A percentile compares a stretch with the other conserved stretches of the same genome.
phyloP scores from a whole-genome alignment of 2,329 filamentous ascomycete genomes.

The Leptodontidium sp. region DNA sequence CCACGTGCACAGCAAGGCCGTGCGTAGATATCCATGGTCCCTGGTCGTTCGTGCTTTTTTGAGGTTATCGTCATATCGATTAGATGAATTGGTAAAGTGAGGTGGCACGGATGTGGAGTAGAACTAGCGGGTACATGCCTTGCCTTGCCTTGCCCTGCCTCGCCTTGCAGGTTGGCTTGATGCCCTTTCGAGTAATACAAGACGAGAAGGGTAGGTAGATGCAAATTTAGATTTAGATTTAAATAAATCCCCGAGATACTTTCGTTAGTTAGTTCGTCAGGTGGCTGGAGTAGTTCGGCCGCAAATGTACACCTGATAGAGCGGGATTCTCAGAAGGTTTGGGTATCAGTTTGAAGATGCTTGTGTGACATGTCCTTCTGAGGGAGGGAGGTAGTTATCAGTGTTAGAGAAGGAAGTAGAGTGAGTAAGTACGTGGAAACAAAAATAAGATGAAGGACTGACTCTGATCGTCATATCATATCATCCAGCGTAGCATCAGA shows the following conservation, averaged over 20 bases:
- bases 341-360: no score
- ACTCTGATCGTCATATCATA: neutral
- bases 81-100: conserved; percentile 1
- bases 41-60: neutral
- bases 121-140: neutral
- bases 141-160: neutral
- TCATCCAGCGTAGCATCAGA: neutral
- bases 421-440: neutral
- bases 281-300: no score
- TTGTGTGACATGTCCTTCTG: no score
- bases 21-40: neutral
- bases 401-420: no score
- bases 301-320: no score
- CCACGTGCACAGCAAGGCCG: conserved; percentile 16
- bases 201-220: neutral
- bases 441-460: conserved; percentile 5
- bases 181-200: conserved; percentile 20
- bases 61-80: conserved; percentile 17
- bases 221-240: no score
- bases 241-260: no score
- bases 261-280: no score
- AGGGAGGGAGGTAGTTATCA: no score
- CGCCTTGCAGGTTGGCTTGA: neutral
- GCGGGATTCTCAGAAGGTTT: no score
- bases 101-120: conserved; percentile 11